phyloP scores from a whole-genome alignment of 1,139 yeast species.

The Lodderomyces pseudojiufengensis region DNA sequence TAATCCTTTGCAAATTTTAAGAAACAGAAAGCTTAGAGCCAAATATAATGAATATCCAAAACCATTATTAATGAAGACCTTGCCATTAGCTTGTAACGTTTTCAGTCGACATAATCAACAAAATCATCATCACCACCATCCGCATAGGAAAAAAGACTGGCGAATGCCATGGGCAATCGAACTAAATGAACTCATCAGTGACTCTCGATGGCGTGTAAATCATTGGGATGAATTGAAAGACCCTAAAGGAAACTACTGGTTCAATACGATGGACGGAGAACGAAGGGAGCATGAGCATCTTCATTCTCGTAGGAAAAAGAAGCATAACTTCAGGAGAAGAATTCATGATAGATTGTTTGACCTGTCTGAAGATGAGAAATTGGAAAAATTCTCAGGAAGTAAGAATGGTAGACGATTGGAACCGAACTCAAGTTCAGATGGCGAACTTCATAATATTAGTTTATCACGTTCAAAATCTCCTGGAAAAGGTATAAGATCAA shows the following conservation, averaged over 20 bases:
- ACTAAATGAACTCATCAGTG: conserved; percentile 58
- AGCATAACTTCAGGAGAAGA: conserved; percentile 12
- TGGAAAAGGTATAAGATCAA: conserved; percentile 9
- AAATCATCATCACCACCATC: conserved; percentile 15
- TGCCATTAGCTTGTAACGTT: conserved; percentile 53
- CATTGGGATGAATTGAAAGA: conserved; percentile 60
- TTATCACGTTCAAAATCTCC: conserved; percentile 13
- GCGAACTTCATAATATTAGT: conserved; percentile 9
- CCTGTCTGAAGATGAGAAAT: conserved; percentile 15
- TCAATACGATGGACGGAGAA: conserved; percentile 13
- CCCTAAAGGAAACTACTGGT: conserved; percentile 59
- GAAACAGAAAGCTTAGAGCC: conserved; percentile 60
- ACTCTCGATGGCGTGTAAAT: conserved; percentile 61
- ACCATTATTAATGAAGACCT: conserved; percentile 28
- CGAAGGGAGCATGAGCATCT: neutral
- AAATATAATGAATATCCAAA: conserved; percentile 42
- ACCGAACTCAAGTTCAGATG: conserved; percentile 8
- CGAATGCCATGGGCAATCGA: conserved; percentile 64
- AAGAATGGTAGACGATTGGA: neutral
- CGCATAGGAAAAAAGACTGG: conserved; percentile 25
- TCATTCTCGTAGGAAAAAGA: conserved; percentile 1
- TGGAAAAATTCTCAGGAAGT: neutral
- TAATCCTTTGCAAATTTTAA: conserved; percentile 75
- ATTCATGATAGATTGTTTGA: conserved; percentile 33
- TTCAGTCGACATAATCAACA: conserved; percentile 39